phyloP scores from a whole-genome alignment of 805 yeast species.

The Lachancea sp. region DNA sequence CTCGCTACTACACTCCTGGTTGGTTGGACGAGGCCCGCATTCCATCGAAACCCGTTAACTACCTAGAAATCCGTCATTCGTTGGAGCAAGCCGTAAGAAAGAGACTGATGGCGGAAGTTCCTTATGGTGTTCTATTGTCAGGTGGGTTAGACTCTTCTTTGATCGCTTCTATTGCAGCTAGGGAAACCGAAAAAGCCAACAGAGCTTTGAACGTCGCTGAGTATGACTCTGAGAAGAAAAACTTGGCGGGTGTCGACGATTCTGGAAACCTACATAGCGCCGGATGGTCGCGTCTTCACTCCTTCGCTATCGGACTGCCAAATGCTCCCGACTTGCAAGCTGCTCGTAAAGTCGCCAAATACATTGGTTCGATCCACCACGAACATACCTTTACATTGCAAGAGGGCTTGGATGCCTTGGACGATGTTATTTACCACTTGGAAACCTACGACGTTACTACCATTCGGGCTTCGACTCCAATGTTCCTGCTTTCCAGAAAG shows the following conservation, averaged over 20 bases:
- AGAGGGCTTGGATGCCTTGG: conserved; percentile 93
- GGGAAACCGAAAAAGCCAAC: conserved; percentile 76
- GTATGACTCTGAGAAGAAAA: conserved; percentile 57
- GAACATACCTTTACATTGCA: conserved; percentile 95
- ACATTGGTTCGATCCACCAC: conserved; percentile 93
- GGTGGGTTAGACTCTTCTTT: conserved; percentile 97
- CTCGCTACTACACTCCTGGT: conserved; percentile 83
- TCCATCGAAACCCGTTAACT: conserved; percentile 74
- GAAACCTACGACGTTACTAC: conserved; percentile 99
- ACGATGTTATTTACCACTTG: conserved; percentile 90
- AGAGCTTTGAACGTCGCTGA: conserved; percentile 35
- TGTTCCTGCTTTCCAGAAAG: conserved; percentile 92
- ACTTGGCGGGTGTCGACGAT: conserved; percentile 89
- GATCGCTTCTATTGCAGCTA: conserved; percentile 94
- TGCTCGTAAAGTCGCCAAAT: conserved; percentile 93
- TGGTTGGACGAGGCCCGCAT: conserved; percentile 86
- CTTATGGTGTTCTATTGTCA: conserved; percentile 93
- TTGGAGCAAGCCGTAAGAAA: conserved; percentile 95
- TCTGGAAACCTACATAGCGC: conserved; percentile 72
- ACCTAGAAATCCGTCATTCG: conserved; percentile 61
- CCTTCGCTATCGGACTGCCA: conserved; percentile 95
- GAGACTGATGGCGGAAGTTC: conserved; percentile 99
- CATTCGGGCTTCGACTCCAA: conserved; percentile 97
- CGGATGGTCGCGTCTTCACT: conserved; percentile 80
- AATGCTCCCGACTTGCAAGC: conserved; percentile 97